Base-by-base conservation (phyloP, 164 flowering plant species). In the Liriodendron chinense region DNA sequence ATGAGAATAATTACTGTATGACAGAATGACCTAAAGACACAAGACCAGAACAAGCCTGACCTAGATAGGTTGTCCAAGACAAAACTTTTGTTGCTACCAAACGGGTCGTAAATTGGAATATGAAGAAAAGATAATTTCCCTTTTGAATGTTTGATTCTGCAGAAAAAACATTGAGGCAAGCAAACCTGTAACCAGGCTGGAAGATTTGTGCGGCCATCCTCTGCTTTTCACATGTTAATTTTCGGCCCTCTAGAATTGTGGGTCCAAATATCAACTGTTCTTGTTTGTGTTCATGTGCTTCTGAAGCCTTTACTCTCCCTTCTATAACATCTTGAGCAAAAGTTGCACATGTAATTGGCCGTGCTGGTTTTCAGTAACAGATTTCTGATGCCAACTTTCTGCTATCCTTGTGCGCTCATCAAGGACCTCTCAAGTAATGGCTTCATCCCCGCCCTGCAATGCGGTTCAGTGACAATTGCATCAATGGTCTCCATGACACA, bases 311-410 rank as follows among this genome's bases (percentile, higher is more conserved):
- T 22, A 96, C 96, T 82, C 98, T 92, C 69, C 99, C 99, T 87
- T 96, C 98, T 56, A 96, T 10, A 53, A 94, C 98, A 84, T 96
- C 99, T 83, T 92, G 99, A 72, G 99, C 98, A 88, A 96, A 96
- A 62, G 98, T 90, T 28, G 99, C 98, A 84, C 99, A 96, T 8
- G 97, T 94, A 68, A 96, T 94, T 3, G 99, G 99, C 65, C 82
- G 85, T 43, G 94, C 90, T 56, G 98, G 97, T 82, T 85, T 89
- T 68, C 91, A 80, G 73, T 80, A 91, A 93, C 98, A 79, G 96
- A 90, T 84, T 85, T 82, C 47, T 90, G 92, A 81, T 96, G 99
- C 94, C 96, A 94, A 48, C 66, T 83, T 83, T 96, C 97, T 79
- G 97, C 98, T 78, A 72, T 92, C 80, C 84, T 82, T 34, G 82